Evolutionary conservation across 2,329 filamentous ascomycete species (phyloP).

Genomic region (Talaromyces sp.): DNA sequence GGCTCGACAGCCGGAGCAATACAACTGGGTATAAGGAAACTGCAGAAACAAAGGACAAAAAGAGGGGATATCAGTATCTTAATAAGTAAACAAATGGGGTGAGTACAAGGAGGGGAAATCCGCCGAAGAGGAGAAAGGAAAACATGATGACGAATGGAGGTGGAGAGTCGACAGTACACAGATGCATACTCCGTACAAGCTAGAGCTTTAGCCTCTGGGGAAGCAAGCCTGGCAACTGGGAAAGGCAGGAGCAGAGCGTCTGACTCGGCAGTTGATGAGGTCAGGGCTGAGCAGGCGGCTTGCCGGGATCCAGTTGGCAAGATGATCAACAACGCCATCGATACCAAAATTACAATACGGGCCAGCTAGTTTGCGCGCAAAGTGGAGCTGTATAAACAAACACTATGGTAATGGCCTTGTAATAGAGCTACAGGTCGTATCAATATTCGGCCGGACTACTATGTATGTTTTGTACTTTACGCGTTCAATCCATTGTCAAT

Average conservation of each 20-base stretch:
- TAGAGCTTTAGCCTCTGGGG: not conserved
- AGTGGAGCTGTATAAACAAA: not conserved
- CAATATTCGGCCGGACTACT: not conserved
- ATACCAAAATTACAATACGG: conserved; percentile 8
- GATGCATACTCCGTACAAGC: not conserved
- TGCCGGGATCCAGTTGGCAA: not conserved
- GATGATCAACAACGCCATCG: conserved; percentile 4
- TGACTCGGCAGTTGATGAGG: not conserved
- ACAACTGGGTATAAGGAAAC: not conserved
- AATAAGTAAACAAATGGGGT: not conserved
- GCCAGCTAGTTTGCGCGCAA: not conserved
- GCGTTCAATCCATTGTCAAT: too few species aligned
- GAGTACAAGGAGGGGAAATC: not conserved
- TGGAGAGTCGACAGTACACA: not conserved
- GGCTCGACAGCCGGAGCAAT: not conserved
- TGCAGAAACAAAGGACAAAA: not conserved
- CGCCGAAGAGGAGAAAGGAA: not conserved
- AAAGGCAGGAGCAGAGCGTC: not conserved
- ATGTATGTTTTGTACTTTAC: too few species aligned
- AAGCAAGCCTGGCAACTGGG: not conserved
- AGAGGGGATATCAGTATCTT: not conserved
- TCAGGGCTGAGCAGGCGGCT: not conserved
- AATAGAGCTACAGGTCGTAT: not conserved
- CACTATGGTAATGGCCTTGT: not conserved
- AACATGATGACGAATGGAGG: not conserved